Percentiles rank a stretch among this genome's conserved stretches.
These are phyloP conservation scores for Thermochaetoides dissita DNA, from an alignment of 2,329 filamentous ascomycete species.

Conservation along the genomic window DNA sequence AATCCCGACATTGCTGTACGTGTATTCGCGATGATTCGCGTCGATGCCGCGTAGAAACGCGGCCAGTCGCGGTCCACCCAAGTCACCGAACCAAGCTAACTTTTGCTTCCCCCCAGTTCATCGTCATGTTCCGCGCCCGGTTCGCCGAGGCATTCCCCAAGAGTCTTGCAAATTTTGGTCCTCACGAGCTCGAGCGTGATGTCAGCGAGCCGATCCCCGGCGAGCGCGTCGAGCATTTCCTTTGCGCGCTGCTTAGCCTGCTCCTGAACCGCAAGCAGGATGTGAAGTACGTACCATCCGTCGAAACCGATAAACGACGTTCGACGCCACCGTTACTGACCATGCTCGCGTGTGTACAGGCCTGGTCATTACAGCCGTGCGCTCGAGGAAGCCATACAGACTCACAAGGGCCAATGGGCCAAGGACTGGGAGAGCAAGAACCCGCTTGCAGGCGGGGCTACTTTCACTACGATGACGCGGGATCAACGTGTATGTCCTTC, in stretches of 20 bases:
- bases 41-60: conserved; percentile 30
- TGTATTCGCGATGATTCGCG: conserved; percentile 29
- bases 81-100: conserved; percentile 23
- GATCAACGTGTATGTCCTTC: conserved; percentile 55
- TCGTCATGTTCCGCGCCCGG: conserved; percentile 93
- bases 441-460: conserved; percentile 65
- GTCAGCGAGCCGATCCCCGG: conserved; percentile 65
- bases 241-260: conserved; percentile 78
- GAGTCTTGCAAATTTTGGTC: conserved; percentile 77
- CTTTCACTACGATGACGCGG: conserved; percentile 70
- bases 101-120: conserved; percentile 49
- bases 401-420: conserved; percentile 81
- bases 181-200: conserved; percentile 86
- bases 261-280: conserved; percentile 96
- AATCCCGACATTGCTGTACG: conserved; percentile 85
- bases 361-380: conserved; percentile 85
- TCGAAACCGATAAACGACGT: not conserved
- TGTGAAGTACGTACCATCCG: conserved; percentile 63
- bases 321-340: not conserved
- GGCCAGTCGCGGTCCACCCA: conserved; percentile 32
- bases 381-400: conserved; percentile 78
- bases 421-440: conserved; percentile 69
- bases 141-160: conserved; percentile 83
- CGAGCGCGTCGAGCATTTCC: conserved; percentile 70
- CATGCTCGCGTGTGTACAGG: conserved; percentile 33